These are phyloP conservation scores for Telfairia occidentalis DNA, from an alignment of 331 rosid species.

Conservation along the genomic window DNA sequence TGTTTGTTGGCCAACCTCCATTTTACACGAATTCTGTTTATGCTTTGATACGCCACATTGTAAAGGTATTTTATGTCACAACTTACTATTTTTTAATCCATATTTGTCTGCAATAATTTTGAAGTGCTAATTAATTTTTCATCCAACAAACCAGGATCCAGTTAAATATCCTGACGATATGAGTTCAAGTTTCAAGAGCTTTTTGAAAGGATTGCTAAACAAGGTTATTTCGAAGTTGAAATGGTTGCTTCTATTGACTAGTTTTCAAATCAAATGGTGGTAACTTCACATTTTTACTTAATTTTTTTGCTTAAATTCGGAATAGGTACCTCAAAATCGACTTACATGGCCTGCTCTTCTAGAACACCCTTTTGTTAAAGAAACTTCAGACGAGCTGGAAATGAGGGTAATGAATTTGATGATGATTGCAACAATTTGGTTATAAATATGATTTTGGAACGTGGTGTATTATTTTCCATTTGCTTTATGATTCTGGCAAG, in stretches of 20 bases:
- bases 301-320: constrained; percentile 15
- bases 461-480: not conserved
- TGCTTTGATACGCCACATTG: constrained; percentile 88
- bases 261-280: constrained; percentile 16
- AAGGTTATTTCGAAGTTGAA: constrained; percentile 48
- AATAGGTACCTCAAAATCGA: constrained; percentile 84
- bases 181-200: constrained; percentile 70
- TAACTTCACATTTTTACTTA: constrained; percentile 6
- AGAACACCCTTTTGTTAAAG: constrained; percentile 88
- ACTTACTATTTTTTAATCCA: not conserved
- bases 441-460: not conserved
- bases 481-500: not conserved
- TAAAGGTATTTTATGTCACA: constrained; percentile 48
- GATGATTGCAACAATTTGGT: not conserved
- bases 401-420: constrained; percentile 38
- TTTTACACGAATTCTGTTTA: constrained; percentile 94
- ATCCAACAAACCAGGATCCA: constrained; percentile 58
- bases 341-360: constrained; percentile 91
- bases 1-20: constrained; percentile 98
- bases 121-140: constrained; percentile 16
- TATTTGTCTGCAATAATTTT: not conserved
- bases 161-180: constrained; percentile 90
- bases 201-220: constrained; percentile 82
- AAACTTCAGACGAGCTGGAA: constrained; percentile 40
- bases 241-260: constrained; percentile 7